Percentiles rank a stretch among this genome's conserved stretches.
Conservation (phyloP, 2,329 filamentous ascomycete genomes). For the Lasiodiplodia sp. region DNA sequence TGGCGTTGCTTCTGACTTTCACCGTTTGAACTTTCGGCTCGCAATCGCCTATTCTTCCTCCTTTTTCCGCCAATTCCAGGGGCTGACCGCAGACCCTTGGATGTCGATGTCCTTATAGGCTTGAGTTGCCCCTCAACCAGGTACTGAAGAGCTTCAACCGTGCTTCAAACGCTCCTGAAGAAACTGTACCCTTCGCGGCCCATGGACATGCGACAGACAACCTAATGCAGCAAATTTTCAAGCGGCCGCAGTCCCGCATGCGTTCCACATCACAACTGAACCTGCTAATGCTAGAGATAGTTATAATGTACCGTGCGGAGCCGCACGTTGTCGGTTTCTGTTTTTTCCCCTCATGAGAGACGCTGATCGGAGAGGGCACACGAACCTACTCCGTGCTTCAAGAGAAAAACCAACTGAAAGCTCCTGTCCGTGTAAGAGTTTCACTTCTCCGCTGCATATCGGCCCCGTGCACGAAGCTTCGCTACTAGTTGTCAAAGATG, state of each 20-base stretch:
- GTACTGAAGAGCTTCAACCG: background rate
- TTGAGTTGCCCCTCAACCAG: background rate
- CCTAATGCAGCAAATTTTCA: background rate
- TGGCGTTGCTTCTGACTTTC: background rate
- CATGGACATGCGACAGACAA: background rate
- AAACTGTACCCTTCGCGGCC: background rate
- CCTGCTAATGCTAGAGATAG: background rate
- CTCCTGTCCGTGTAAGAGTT: no score
- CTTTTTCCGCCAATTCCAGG: background rate
- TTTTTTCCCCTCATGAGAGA: no score
- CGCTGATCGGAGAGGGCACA: no score
- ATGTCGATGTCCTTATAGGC: background rate
- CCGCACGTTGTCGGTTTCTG: no score
- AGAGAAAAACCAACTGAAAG: no score
- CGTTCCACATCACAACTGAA: background rate
- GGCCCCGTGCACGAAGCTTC: no score
- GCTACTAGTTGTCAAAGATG: no score
- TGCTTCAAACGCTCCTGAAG: background rate
- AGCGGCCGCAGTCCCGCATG: background rate
- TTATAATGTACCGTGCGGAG: background rate
- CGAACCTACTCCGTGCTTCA: no score
- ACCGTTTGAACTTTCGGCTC: constrained; percentile 1
- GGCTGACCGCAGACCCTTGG: background rate
- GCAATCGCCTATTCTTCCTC: constrained; percentile 16
- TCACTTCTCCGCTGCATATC: no score